Evolutionary conservation across 192 early-diverging fungal genomes (phyloP), one percentile per base, ranked within the genome.

Genomic region (Dispira parvispora): DNA sequence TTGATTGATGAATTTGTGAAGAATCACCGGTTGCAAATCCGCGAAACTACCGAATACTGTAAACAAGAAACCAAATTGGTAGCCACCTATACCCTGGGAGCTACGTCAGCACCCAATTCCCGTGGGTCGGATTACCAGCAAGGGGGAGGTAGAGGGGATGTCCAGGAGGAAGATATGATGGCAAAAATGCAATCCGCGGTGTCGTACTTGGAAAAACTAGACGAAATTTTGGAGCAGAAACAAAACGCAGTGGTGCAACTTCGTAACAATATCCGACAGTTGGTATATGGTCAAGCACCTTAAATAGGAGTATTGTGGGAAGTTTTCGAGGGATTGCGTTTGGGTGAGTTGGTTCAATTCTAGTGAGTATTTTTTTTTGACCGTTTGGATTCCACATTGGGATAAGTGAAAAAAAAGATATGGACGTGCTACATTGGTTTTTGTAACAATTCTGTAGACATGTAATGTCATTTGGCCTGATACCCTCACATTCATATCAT

Each of bases 11-110:
- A 72, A 20, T 81, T 88, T 67, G 74, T 84, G 9, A 77, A 68
- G 11, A 71, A 77, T 50, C 86, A 88, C 56, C 79, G 84, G n/a
- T 70, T 76, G 11, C 75, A 88, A 61, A 75, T 88, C 28, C 77
- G 82, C 28, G 76, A 80, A 26, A 77, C 73, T 1, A 76, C 72
- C 11, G 84, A 85, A 62, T 73, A 72, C 16, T 81, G 75, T 45
- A 84, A 83, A 49, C 73, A 77, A 65, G 86, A 88, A 64, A 84
- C 86, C 8, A 78, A 62, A 62, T 56, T 78, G 66, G 70, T 78
- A 3, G 65, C 68, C 32, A 62, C 65, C 11, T 78, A 74, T 64
- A 54, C 72, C 45, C 53, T 71, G 65, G 20, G 67, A 63, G 32
- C 70, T 68, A 32, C 64, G 68, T 61, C 71, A 27, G 52, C 71